Conservation (phyloP, 352 stramenopile species). For the Elongisporangium prolatum region DNA sequence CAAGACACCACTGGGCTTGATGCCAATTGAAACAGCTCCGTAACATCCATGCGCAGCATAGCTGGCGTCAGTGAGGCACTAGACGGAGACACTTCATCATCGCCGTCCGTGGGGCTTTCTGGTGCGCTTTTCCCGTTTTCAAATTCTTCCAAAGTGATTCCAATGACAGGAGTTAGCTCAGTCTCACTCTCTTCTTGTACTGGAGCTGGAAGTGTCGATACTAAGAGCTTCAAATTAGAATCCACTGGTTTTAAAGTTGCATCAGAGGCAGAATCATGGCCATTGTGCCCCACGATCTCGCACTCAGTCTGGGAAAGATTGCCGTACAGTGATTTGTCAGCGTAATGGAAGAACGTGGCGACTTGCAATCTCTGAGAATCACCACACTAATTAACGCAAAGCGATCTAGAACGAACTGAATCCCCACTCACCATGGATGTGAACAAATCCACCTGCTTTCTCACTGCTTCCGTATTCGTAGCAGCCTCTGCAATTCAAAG, state of each 20-base stretch:
- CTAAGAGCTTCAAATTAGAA: background rate
- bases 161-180: conserved; percentile 12
- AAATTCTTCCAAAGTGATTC: conserved; percentile 62
- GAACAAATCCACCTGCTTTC: conserved; percentile 47
- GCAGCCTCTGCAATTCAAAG: conserved; percentile 26
- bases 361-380: conserved; percentile 51
- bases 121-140: conserved; percentile 30
- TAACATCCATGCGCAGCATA: background rate
- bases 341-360: conserved; percentile 70
- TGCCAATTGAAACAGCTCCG: conserved; percentile 19
- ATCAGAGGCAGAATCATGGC: background rate
- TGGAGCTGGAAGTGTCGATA: conserved; percentile 14
- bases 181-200: conserved; percentile 26
- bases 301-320: conserved; percentile 42
- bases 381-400: background rate
- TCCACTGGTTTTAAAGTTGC: background rate
- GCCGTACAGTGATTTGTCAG: conserved; percentile 44
- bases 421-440: conserved; percentile 43
- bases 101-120: conserved; percentile 2
- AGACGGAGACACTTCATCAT: conserved; percentile 1
- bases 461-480: conserved; percentile 21
- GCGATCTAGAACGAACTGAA: background rate
- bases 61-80: background rate
- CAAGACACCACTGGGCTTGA: conserved; percentile 10
- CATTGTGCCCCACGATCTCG: conserved; percentile 38